Evolutionary conservation across 768 basidiomycete genomes (phyloP).

Genomic region (Pholiota molesta): DNA sequence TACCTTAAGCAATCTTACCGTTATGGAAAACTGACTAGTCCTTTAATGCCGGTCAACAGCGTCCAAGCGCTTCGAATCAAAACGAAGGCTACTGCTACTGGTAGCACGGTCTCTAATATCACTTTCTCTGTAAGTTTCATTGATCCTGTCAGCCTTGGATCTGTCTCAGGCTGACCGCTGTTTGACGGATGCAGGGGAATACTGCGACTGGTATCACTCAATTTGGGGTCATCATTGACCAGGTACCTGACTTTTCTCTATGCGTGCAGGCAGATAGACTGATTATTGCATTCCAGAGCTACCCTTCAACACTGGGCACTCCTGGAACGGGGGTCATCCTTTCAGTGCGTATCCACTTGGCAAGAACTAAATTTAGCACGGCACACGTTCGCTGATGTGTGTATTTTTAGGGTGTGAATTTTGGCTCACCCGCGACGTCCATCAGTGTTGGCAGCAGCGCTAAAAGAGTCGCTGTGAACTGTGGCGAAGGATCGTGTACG

Average conservation of each 20-base stretch:
- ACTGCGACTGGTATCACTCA: conserved; percentile 47
- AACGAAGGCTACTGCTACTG: conserved; percentile 38
- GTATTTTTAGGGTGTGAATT: conserved; percentile 48
- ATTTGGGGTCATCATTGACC: conserved; percentile 65
- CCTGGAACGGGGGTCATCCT: conserved; percentile 59
- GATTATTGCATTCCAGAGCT: conserved; percentile 42
- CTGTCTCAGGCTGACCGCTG: background rate
- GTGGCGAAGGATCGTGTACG: conserved; percentile 52
- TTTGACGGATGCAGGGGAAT: conserved; percentile 48
- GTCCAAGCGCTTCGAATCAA: conserved; percentile 62
- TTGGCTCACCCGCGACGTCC: conserved; percentile 41
- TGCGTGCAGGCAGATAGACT: background rate
- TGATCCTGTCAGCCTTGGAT: background rate
- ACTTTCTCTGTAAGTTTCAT: conserved; percentile 44
- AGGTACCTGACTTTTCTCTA: conserved; percentile 33
- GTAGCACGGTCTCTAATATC: conserved; percentile 49
- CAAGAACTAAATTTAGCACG: background rate
- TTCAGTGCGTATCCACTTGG: conserved; percentile 41
- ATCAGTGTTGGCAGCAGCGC: conserved; percentile 47
- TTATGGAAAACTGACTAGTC: background rate
- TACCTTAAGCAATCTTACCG: background rate
- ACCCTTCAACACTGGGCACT: conserved; percentile 52
- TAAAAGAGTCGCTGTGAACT: conserved; percentile 54
- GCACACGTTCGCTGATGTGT: too few species aligned
- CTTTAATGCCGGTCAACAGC: conserved; percentile 29